Evolutionary conservation across 257 asterid genomes (phyloP), one percentile per base, ranked within the genome.

Genomic region (Nyctanthes arbortristis): DNA sequence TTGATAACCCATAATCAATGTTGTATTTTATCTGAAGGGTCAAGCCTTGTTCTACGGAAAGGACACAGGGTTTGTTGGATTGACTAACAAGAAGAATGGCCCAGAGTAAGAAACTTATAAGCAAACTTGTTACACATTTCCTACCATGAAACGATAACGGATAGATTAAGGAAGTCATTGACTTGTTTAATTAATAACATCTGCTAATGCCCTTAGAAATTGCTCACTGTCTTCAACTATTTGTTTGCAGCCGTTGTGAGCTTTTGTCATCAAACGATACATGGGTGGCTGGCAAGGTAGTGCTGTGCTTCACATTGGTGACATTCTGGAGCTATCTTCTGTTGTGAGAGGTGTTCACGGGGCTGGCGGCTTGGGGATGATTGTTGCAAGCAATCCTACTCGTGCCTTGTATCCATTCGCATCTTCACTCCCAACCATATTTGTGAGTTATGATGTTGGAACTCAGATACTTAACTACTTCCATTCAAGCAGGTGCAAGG

Each of bases 381-480:
- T 80, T 47, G 68, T 76, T 22, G 78, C 78, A 13, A 73, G 78
- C 12, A 66, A 39, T 22, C 66, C 61, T 2, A 14, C 49, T 3
- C 0, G 25, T 27, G 0, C 0, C 10, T 4, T 72, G 29, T 36
- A 60, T 45, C 31, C 12, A 3, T 65, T 10, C 7, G 1, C 47
- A 2, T 65, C 52, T 10, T n/a, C n/a, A n/a, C 65, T 77, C 22
- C 83, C 81, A 0, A 1, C 40, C n/a, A 25, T 77, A 24, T 61
- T 60, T 13, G 79, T 83, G 1, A 61, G 66, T 31, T 61, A 54
- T 27, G 83, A 77, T 0, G n/a, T n/a, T n/a, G n/a, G n/a, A n/a
- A n/a, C n/a, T n/a, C n/a, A n/a, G n/a, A n/a, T n/a, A n/a, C n/a
- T 83, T 5, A 33, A 68, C 25, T 80, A 83, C 79, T 62, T 79